phyloP scores from a whole-genome alignment of 2,329 filamentous ascomycete genomes.

The Penicillium sp. region DNA sequence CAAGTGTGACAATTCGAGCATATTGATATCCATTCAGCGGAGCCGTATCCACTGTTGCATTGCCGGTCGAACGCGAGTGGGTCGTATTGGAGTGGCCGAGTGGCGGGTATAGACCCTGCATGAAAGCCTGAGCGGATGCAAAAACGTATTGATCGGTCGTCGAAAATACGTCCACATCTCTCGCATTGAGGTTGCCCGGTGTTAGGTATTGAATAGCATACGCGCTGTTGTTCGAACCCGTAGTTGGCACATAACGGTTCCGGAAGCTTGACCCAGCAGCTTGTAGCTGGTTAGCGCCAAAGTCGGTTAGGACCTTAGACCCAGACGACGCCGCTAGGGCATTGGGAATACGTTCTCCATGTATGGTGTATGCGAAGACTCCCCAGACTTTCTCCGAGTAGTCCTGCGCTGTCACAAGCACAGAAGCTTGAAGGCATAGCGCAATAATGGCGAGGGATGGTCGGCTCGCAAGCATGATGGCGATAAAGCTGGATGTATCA shows the following conservation, averaged over 20 bases:
- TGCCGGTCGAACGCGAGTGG: conserved; percentile 41
- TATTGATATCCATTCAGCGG: conserved; percentile 57
- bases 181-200: conserved; percentile 40
- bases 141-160: conserved; percentile 46
- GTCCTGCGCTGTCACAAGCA: conserved; percentile 24
- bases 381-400: conserved; percentile 40
- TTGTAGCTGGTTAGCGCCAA: conserved; percentile 53
- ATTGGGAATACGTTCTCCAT: conserved; percentile 53
- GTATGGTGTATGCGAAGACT: conserved; percentile 51
- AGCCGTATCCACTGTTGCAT: conserved; percentile 44
- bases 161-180: conserved; percentile 47
- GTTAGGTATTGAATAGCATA: conserved; percentile 45
- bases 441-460: conserved; percentile 8
- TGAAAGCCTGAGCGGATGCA: conserved; percentile 55
- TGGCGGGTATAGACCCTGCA: conserved; percentile 59
- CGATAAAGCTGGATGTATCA: background rate
- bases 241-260: conserved; percentile 46
- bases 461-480: conserved; percentile 10
- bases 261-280: conserved; percentile 49
- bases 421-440: conserved; percentile 13
- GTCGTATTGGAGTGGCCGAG: conserved; percentile 31
- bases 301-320: conserved; percentile 44
- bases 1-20: conserved; percentile 45
- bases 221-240: conserved; percentile 21
- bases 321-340: conserved; percentile 26